Evolutionary conservation across 805 yeast genomes (phyloP), one percentile per base, ranked within the genome.

Genomic region (Cyberlindnera mycetangii): DNA sequence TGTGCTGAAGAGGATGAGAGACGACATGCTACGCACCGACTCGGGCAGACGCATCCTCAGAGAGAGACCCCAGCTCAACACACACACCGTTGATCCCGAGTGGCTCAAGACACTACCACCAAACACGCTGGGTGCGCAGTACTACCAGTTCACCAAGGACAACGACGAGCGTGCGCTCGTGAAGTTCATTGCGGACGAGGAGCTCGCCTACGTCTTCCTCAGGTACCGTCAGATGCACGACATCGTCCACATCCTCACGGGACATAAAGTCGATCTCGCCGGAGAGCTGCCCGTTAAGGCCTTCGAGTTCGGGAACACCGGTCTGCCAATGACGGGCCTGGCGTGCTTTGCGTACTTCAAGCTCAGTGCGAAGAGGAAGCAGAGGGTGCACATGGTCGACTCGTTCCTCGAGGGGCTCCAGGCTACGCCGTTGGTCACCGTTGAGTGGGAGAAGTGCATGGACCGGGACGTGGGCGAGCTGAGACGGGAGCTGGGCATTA

Each of bases 161-260:
- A 97, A 97, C 2, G 99, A 93, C 61, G 90, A 96, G 0, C 74
- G 99, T 55, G 89, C 84, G 3, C 84, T 89, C 1, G 98, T 93
- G 9, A 79, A 79, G 48, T 93, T 79, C 65, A 88, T 93, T 34
- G 90, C 87, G 51, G 89, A 93, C 60, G 90, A 87, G 35, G 95
- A 89, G 57, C 76, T 88, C 53, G 97, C 97, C 1, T 93, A 84
- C 60, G 84, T 92, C n/a, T 89, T 82, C 71, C 95, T 89, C 62
- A 71, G 99, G 55, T 93, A 92, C 62, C 77, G 99, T 42, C 98
- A 93, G 62, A 90, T 97, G 60, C 99, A 93, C 59, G 99, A 93
- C 60, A 93, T 93, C 59, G 92, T 89, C 61, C 99, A 93, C 61
- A 87, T 98, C 1, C 73, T 93, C 22, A 85, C 95, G 0, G 92